Evolutionary conservation across 805 yeast genomes (phyloP), one percentile per base, ranked within the genome.

Genomic region (Torulaspora delbrueckii): DNA sequence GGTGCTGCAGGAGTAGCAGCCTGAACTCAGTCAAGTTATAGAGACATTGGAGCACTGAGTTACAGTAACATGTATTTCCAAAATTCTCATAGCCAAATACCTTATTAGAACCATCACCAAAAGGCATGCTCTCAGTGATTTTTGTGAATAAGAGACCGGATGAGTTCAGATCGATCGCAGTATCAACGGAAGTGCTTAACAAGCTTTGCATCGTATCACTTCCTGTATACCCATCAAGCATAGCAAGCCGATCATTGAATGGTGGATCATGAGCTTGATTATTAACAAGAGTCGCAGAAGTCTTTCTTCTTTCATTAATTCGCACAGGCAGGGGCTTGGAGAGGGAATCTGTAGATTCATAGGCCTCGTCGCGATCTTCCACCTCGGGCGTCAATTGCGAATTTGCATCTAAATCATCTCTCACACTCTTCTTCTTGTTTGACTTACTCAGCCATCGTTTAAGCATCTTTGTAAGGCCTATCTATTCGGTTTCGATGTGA

Each of bases 41-140:
- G 8, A 91, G 74, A 54, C 95, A 87, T 63, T 93, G 99, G 19
- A 93, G 68, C 25, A 93, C 86, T 8, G 96, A 87, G 57, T 93
- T 93, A 66, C 96, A 86, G 69, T 91, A 91, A 68, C 98, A 93
- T 0, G 97, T 89, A 62, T 89, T 84, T 2, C 95, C 96, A 57
- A 84, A 85, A 60, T 86, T 86, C 60, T 86, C 93, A 76, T 84
- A 78, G 1, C 95, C 95, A 62, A 78, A 85, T 18, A 85, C 75
- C 62, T 84, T 85, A 49, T 76, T 71, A 5, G 81, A 69, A 1
- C 89, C 90, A 60, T 81, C 82, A 4, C 88, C 90, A 58, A 65
- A 80, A 8, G 82, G 83, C 49, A 70, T 42, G 3, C 31, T 35
- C 19, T 49, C 53, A 8, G 47, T 37, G 10, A 40, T 37, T 10